Conservation (phyloP, 2,329 filamentous ascomycete genomes). For the Beauveria australis region DNA sequence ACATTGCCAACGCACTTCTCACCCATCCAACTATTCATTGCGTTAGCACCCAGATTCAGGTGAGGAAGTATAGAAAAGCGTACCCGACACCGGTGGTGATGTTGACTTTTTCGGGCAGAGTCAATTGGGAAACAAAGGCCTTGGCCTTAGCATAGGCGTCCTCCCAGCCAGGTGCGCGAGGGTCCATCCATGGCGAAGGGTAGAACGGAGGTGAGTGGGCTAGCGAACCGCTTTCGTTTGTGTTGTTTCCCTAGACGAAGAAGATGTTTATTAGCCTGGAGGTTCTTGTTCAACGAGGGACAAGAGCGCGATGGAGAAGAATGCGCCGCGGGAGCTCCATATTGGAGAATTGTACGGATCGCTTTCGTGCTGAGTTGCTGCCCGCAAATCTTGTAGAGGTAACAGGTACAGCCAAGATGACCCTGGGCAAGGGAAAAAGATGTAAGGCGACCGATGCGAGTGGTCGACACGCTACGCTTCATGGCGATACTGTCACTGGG, state of each 20-base stretch:
- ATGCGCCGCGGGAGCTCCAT: not conserved
- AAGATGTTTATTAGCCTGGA: not conserved
- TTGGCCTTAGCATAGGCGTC: conserved; percentile 68
- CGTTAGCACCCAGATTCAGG: not conserved
- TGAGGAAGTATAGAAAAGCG: conserved; percentile 22
- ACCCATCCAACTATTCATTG: conserved; percentile 30
- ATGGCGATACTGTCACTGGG: not conserved
- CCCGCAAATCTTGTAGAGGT: not conserved
- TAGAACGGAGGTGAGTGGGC: conserved; percentile 56
- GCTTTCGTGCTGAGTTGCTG: not conserved
- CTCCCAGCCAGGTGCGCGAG: conserved; percentile 62
- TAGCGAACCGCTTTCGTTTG: conserved; percentile 15
- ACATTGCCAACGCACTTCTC: conserved; percentile 72
- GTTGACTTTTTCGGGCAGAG: conserved; percentile 85
- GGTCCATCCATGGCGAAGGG: conserved; percentile 80
- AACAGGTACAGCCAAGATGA: not conserved
- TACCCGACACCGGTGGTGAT: conserved; percentile 84
- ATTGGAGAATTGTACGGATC: not conserved
- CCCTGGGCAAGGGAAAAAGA: not conserved
- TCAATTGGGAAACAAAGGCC: conserved; percentile 74
- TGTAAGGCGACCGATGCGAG: not conserved
- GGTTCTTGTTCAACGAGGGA: not conserved
- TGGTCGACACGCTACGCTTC: not conserved
- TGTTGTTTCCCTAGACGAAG: conserved; percentile 4
- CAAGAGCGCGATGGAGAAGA: not conserved